Conservation (phyloP, 1,284 basidiomycete species). For the Inonotus hispidus region DNA sequence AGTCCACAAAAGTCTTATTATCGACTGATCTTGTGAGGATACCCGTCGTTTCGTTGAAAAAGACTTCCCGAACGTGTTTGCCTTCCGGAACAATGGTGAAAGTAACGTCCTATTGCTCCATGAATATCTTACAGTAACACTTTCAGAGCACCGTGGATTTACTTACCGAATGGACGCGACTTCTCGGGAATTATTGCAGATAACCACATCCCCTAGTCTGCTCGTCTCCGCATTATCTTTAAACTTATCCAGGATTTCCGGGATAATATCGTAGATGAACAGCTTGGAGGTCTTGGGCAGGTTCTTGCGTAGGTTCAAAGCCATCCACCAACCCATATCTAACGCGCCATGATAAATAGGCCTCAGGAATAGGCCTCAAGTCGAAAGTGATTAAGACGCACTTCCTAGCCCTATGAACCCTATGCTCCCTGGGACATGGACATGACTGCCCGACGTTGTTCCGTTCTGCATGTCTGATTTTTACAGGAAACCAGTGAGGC, state of each 20-base stretch:
- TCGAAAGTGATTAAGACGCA: neutral
- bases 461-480: neutral
- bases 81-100: conserved; percentile 22
- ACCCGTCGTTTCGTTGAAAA: conserved; percentile 15
- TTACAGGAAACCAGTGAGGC: no score
- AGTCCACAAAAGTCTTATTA: conserved; percentile 17
- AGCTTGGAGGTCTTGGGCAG: conserved; percentile 13
- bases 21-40: conserved; percentile 16
- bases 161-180: conserved; percentile 13
- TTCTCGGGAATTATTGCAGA: conserved; percentile 4
- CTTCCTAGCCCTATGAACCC: conserved; percentile 18
- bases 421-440: neutral
- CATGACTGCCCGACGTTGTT: neutral
- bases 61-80: conserved; percentile 19
- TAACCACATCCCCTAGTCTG: conserved; percentile 1
- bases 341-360: neutral
- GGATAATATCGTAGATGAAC: conserved; percentile 18
- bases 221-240: neutral
- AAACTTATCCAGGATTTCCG: conserved; percentile 14
- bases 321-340: conserved; percentile 22
- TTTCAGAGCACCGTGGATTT: neutral
- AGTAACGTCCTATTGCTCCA: conserved; percentile 10
- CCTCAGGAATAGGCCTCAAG: neutral
- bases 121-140: neutral
- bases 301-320: conserved; percentile 18